These are phyloP conservation scores for Trichoderma harzianum DNA, from an alignment of 2,329 filamentous ascomycete species.

Conservation along the genomic window DNA sequence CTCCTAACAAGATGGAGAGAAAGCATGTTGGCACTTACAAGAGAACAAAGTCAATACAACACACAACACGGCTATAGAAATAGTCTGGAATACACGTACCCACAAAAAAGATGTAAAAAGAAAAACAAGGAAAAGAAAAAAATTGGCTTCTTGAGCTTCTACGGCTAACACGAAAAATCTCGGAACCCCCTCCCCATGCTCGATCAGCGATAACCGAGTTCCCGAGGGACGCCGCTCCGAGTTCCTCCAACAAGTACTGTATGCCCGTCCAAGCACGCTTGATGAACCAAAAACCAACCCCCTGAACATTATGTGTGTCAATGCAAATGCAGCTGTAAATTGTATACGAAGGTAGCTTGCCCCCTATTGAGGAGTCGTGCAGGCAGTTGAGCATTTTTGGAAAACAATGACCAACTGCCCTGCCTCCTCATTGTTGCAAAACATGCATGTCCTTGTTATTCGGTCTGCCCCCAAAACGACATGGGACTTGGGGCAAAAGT, in stretches of 20 bases:
- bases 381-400: not conserved
- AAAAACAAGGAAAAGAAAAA: not conserved
- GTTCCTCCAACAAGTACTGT: not conserved
- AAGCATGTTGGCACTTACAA: not conserved
- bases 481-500: not conserved
- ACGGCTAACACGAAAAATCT: not conserved
- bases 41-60: not conserved
- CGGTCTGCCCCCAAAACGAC: not conserved
- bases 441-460: not conserved
- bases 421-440: not conserved
- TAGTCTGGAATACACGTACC: not conserved
- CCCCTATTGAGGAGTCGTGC: not conserved
- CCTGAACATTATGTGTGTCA: not conserved
- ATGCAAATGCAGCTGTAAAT: not conserved
- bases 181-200: not conserved
- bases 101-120: not conserved
- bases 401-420: not conserved
- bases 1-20: not conserved
- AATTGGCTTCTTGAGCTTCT: not conserved
- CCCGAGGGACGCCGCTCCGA: not conserved
- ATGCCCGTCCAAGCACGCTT: not conserved
- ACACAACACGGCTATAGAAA: not conserved
- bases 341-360: not conserved
- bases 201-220: slow-evolving; percentile 15
- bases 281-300: not conserved